These are phyloP conservation scores for Ascochyta rabiei DNA, from an alignment of 2,329 filamentous ascomycete genomes.

Conservation along the genomic window DNA sequence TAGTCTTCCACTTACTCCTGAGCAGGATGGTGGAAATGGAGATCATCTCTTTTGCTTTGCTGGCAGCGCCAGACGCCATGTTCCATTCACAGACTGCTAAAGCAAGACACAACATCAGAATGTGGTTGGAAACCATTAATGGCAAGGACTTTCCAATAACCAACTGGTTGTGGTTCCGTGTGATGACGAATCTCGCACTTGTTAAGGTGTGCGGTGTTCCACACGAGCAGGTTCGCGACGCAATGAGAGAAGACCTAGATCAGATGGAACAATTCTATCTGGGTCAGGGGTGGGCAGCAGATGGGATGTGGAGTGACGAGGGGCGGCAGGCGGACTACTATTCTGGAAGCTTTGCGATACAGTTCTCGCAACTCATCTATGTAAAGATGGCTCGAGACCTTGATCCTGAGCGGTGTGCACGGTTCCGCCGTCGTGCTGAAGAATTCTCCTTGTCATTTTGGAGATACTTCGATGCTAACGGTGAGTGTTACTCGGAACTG, in stretches of 20 bases:
- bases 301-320: constrained; percentile 53
- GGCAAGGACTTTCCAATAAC: constrained; percentile 54
- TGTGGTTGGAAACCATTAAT: constrained; percentile 54
- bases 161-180: constrained; percentile 62
- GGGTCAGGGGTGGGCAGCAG: constrained; percentile 55
- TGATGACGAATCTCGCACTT: constrained; percentile 58
- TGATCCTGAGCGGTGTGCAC: constrained; percentile 48
- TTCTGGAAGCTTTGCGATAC: constrained; percentile 61
- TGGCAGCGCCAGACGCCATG: constrained; percentile 52
- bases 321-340: constrained; percentile 58
- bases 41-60: constrained; percentile 57
- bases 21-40: constrained; percentile 60
- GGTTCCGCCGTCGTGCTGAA: constrained; percentile 49
- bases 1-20: too few relatives aligned
- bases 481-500: constrained; percentile 30
- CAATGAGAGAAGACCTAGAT: constrained; percentile 52
- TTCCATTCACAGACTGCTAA: constrained; percentile 33
- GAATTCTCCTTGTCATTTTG: constrained; percentile 54
- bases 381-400: constrained; percentile 52
- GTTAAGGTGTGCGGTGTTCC: constrained; percentile 51
- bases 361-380: constrained; percentile 59
- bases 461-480: constrained; percentile 56
- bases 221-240: constrained; percentile 38
- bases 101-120: constrained; percentile 46
- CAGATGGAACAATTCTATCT: constrained; percentile 56